Evolutionary conservation across 176 grass and related monocot species (phyloP).

Genomic region (Avena eriantha): DNA sequence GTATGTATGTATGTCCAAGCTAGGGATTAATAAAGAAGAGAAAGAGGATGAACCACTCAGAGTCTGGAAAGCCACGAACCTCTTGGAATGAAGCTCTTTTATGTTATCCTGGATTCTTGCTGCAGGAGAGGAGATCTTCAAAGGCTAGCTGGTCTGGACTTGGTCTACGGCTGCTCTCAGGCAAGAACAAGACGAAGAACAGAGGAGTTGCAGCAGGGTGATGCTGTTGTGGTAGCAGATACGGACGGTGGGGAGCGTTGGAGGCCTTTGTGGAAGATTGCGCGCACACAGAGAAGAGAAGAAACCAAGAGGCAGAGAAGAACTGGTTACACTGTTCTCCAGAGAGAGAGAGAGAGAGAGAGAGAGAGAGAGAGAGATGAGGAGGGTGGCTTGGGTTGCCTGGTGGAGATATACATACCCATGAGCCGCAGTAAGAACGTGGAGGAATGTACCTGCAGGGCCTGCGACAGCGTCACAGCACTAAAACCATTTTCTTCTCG

Average conservation of each 20-base stretch:
- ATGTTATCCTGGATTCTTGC: not conserved
- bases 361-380: not conserved
- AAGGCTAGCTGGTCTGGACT: not conserved
- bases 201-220: slow-evolving; percentile 5
- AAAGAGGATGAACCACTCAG: not conserved
- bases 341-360: not conserved
- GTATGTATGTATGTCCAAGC: not conserved
- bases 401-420: slow-evolving; percentile 25
- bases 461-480: slow-evolving; percentile 21
- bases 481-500: slow-evolving; percentile 13
- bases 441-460: slow-evolving; percentile 30
- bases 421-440: slow-evolving; percentile 5
- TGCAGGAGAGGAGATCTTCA: slow-evolving; percentile 27
- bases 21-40: slow-evolving; percentile 8
- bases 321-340: slow-evolving; percentile 29
- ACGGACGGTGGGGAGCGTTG: not conserved
- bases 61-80: not conserved
- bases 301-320: slow-evolving; percentile 24
- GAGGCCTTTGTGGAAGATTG: slow-evolving; percentile 19
- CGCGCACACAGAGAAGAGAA: slow-evolving; percentile 13
- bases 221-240: not conserved
- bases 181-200: slow-evolving; percentile 13
- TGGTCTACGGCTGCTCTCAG: not conserved
- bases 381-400: slow-evolving; percentile 15
- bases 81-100: not conserved